Percentiles rank a stretch among this genome's conserved stretches.
These are phyloP conservation scores for Aspergillus sparsus DNA, from an alignment of 495 filamentous ascomycete species.

Conservation along the genomic window DNA sequence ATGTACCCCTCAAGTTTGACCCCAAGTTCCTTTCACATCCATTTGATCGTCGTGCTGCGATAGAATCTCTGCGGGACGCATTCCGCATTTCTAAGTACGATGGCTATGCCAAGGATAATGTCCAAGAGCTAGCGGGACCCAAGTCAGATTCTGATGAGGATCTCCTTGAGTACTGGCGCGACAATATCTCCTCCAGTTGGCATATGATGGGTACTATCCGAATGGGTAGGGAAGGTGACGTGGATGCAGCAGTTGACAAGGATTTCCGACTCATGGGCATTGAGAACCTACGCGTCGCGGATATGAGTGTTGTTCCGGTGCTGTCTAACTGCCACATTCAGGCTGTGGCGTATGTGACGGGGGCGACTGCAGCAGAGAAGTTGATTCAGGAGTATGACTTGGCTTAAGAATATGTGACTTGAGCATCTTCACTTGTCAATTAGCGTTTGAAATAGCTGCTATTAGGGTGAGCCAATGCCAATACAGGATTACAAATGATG, in stretches of 20 bases:
- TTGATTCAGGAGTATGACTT: slow-evolving; percentile 17
- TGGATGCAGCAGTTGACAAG: slow-evolving; percentile 55
- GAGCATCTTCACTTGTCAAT: background rate
- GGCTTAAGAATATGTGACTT: background rate
- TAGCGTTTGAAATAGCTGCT: background rate
- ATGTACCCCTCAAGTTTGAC: slow-evolving; percentile 52
- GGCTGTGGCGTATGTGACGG: slow-evolving; percentile 30
- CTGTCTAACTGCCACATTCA: slow-evolving; percentile 47
- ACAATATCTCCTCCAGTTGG: slow-evolving; percentile 35
- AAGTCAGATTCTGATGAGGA: slow-evolving; percentile 53
- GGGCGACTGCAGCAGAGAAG: slow-evolving; percentile 8
- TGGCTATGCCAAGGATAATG: slow-evolving; percentile 28
- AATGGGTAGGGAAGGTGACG: slow-evolving; percentile 57
- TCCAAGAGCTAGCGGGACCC: slow-evolving; percentile 42
- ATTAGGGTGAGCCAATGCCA: no score
- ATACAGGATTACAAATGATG: no score
- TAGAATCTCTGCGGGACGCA: slow-evolving; percentile 54
- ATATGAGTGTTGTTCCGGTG: slow-evolving; percentile 67
- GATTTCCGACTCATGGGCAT: slow-evolving; percentile 58
- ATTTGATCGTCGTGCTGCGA: slow-evolving; percentile 54
- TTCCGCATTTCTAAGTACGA: slow-evolving; percentile 33
- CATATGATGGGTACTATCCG: slow-evolving; percentile 64
- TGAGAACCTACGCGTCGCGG: slow-evolving; percentile 57
- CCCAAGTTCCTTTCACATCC: slow-evolving; percentile 55
- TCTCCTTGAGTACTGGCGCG: slow-evolving; percentile 45